A percentile compares a stretch with the other conserved stretches of the same genome.
Conservation (phyloP, 2,329 filamentous ascomycete genomes). For the Dothideomycetes sp. region DNA sequence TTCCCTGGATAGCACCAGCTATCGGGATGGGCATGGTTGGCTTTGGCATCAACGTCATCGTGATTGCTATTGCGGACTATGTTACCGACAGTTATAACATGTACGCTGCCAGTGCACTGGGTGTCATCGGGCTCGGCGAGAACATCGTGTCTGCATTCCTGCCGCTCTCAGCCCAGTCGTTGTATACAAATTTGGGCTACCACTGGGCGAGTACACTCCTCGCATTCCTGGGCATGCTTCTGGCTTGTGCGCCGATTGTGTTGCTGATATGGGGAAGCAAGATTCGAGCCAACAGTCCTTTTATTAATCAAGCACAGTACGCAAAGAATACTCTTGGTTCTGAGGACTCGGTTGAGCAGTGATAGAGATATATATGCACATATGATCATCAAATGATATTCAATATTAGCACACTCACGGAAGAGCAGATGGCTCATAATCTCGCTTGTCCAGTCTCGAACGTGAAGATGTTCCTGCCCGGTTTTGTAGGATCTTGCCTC, state of each 20-base stretch:
- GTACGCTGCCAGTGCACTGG: conserved; percentile 39
- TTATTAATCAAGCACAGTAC: conserved; percentile 16
- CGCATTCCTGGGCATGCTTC: conserved; percentile 30
- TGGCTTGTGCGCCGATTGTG: conserved; percentile 35
- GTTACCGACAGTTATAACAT: conserved; percentile 38
- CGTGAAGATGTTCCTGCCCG: conserved; percentile 29
- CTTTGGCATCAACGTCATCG: conserved; percentile 37
- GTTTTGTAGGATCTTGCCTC: conserved; percentile 14
- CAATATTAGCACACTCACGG: too few relatives aligned
- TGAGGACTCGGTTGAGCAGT: neutral
- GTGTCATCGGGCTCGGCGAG: conserved; percentile 37
- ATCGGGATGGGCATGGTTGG: conserved; percentile 38
- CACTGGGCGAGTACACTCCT: conserved; percentile 39
- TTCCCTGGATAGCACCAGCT: conserved; percentile 38
- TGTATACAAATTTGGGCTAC: conserved; percentile 38
- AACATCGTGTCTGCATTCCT: conserved; percentile 38
- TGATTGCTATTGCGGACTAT: conserved; percentile 36
- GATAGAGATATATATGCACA: too few relatives aligned
- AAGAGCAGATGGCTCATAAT: neutral
- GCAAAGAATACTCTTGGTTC: neutral
- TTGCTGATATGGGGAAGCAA: conserved; percentile 24
- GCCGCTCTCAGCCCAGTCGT: conserved; percentile 34
- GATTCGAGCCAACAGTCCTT: conserved; percentile 21
- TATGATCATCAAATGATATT: neutral
- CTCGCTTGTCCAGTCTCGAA: neutral